phyloP scores from a whole-genome alignment of 352 stramenopile genomes.

The Phytophthora idaei region DNA sequence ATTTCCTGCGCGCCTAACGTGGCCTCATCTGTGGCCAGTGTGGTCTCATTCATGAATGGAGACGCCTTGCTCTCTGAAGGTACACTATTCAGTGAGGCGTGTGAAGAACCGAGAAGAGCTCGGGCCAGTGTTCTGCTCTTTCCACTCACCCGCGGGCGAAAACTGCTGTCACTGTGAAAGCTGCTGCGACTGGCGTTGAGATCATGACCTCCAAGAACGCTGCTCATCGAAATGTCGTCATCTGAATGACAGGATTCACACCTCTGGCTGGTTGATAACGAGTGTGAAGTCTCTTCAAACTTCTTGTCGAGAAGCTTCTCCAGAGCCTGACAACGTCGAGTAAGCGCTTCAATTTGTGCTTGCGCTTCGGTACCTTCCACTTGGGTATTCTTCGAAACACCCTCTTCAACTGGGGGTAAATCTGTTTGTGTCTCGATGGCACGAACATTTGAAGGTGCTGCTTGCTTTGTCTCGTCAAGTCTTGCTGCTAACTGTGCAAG shows the following conservation, averaged over 20 bases:
- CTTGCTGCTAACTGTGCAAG: conserved; percentile 25
- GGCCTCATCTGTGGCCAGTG: conserved; percentile 41
- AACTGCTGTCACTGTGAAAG: conserved; percentile 19
- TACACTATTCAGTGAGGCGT: conserved; percentile 14
- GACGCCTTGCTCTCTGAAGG: conserved; percentile 27
- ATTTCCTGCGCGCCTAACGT: conserved; percentile 39
- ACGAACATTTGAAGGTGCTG: conserved; percentile 1
- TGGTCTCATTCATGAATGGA: conserved; percentile 31
- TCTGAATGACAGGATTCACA: conserved; percentile 40
- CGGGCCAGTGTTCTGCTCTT: conserved; percentile 35
- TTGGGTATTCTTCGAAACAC: not conserved
- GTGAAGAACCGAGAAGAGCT: conserved; percentile 32
- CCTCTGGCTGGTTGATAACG: conserved; percentile 22
- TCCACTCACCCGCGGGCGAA: conserved; percentile 11
- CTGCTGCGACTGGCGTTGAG: conserved; percentile 27
- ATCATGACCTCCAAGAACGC: conserved; percentile 8
- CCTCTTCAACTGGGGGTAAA: conserved; percentile 8
- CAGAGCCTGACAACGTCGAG: conserved; percentile 52
- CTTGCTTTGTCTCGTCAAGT: conserved; percentile 17
- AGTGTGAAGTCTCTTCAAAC: conserved; percentile 48
- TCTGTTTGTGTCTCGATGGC: conserved; percentile 33
- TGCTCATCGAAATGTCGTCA: conserved; percentile 22
- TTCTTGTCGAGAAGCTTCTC: conserved; percentile 64
- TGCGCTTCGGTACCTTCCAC: conserved; percentile 23
- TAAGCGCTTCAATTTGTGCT: conserved; percentile 46